Base-by-base conservation (phyloP, 2,329 filamentous ascomycete species). In the Fusarium fujikuroi region DNA sequence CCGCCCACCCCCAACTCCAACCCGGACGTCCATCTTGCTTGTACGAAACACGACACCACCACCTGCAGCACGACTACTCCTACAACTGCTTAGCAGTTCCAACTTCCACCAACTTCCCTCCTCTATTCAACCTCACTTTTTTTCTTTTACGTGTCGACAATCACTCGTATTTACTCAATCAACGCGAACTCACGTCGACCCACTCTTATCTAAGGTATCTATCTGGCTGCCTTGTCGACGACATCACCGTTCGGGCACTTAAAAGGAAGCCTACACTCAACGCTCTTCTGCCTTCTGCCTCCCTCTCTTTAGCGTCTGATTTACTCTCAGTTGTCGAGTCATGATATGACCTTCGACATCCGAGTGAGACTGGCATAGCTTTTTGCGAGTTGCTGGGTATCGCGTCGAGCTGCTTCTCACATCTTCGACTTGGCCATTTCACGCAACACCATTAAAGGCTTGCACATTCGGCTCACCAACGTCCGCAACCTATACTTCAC, bases 311-410 rank as follows among this genome's bases (percentile, higher is more conserved):
- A 76, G 70, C 60, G 61, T 47, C 60, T 60, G 66, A 66, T 65
- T 59, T 72, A 62, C 47, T 54, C 63, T 57, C 39, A 67, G 23
- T 61, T 65, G 62, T 68, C 70, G 66, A 79, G 76, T 78, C 78
- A 79, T 79, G 78, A 75, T 79, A 76, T 74, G 74, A 77, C 64
- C 64, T 73, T 56, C 54, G 63, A 66, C 66, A 58, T 74, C 63
- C 76, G 73, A 77, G 76, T 69, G 65, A 76, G 70, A 78, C 72
- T 76, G 74, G 75, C 64, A 63, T 63, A 78, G 72, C 67, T 70
- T 70, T 73, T 73, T 73, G 72, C 75, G 75, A 75, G 76, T 67
- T 74, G 75, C 76, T 72, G 70, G 64, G 60, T 63, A 66, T 77
- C 69, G 73, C 74, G 53, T 64, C 58, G 59, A 74, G 72, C 56